Conservation (phyloP, 768 basidiomycete species). For the Pisolithus marmoratus region DNA sequence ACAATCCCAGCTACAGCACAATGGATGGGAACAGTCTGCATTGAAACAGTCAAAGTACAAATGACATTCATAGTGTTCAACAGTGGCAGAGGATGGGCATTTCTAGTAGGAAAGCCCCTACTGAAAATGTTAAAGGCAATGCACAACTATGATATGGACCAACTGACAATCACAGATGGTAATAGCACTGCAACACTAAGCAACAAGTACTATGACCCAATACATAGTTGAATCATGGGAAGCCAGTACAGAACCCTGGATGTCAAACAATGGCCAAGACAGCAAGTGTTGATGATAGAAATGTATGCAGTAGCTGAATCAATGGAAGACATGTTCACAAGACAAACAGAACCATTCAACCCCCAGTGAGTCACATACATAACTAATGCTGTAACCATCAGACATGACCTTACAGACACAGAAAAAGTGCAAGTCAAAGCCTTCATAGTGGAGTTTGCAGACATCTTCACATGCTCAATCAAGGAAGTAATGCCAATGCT, state of each 20-base stretch:
- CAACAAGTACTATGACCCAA: neutral
- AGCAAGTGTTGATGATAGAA: neutral
- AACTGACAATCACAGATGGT: neutral
- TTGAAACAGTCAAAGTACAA: neutral
- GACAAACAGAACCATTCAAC: neutral
- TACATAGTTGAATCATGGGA: neutral
- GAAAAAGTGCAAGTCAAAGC: constrained; percentile 17
- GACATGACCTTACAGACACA: constrained; percentile 21
- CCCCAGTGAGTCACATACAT: constrained; percentile 15
- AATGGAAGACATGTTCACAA: neutral
- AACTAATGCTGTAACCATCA: constrained; percentile 17
- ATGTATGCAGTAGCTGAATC: neutral
- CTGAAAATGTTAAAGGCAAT: constrained; percentile 14
- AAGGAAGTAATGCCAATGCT: constrained; percentile 31
- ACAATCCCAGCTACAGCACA: neutral
- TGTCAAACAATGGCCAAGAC: neutral
- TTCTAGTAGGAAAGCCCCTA: constrained; percentile 25
- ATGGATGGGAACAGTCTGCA: neutral
- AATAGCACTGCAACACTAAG: neutral
- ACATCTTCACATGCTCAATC: constrained; percentile 35
- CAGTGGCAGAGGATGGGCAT: constrained; percentile 20
- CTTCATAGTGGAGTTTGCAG: constrained; percentile 27
- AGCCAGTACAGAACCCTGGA: neutral
- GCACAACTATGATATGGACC: constrained; percentile 19
- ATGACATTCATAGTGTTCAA: neutral